Conservation (phyloP, 306 rosid species). For the Quercus robur region DNA sequence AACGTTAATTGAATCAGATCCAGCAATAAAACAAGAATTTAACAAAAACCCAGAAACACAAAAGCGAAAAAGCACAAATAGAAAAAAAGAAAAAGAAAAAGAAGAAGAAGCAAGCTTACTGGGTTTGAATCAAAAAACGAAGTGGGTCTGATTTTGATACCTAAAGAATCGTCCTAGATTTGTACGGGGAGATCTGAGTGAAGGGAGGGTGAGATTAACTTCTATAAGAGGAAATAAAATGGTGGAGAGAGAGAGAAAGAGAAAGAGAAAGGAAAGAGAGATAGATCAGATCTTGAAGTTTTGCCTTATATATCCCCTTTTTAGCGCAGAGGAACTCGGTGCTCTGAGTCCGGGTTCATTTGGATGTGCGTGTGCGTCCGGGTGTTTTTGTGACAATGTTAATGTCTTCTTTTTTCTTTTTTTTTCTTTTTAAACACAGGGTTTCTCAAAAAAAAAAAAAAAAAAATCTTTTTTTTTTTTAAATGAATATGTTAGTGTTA, state of each 20-base stretch:
- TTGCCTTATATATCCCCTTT: too few relatives aligned
- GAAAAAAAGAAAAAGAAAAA: background rate
- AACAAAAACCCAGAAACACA: slow-evolving; percentile 7
- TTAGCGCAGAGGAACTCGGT: too few relatives aligned
- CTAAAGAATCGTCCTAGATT: background rate
- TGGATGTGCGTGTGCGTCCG: too few relatives aligned
- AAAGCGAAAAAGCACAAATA: background rate
- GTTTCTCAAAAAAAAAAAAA: too few relatives aligned
- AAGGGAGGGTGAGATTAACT: background rate
- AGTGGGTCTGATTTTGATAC: background rate
- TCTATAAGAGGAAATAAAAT: background rate
- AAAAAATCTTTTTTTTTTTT: too few relatives aligned
- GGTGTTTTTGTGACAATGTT: too few relatives aligned
- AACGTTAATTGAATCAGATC: slow-evolving; percentile 24
- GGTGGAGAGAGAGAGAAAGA: background rate
- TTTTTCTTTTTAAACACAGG: too few relatives aligned
- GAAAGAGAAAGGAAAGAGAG: background rate
- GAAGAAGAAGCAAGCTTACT: slow-evolving; percentile 9
- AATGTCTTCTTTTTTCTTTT: too few relatives aligned
- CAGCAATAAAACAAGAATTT: slow-evolving; percentile 5
- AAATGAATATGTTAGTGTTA: background rate
- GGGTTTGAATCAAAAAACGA: slow-evolving; percentile 3
- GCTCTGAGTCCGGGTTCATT: too few relatives aligned
- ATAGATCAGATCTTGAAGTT: background rate
- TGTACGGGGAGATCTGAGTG: background rate